Evolutionary conservation across 2,329 filamentous ascomycete genomes (phyloP).

Genomic region (Colletotrichum lini): DNA sequence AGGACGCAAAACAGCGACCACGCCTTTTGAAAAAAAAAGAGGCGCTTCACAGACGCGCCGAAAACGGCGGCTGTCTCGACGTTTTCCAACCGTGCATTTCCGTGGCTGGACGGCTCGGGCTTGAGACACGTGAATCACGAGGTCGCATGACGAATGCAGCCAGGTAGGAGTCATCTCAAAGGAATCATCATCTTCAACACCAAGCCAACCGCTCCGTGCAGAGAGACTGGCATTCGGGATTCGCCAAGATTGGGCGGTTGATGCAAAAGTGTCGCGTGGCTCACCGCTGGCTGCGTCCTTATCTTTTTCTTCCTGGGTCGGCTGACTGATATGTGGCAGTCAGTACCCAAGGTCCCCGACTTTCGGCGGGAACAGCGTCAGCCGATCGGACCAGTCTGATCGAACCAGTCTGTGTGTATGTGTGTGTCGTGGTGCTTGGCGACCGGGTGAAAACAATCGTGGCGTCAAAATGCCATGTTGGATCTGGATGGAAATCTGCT

Average conservation of each 20-base stretch:
- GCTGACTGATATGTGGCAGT: conserved; percentile 29
- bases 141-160: background rate
- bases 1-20: background rate
- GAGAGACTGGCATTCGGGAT: conserved; percentile 6
- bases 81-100: background rate
- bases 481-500: conserved; percentile 10
- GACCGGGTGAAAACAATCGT: background rate
- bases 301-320: conserved; percentile 31
- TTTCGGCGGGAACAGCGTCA: conserved; percentile 31
- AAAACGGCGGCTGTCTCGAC: background rate
- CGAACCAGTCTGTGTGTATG: background rate
- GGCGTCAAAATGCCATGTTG: conserved; percentile 7
- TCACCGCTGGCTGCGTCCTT: conserved; percentile 33
- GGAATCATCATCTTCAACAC: conserved; percentile 2
- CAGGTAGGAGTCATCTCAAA: background rate
- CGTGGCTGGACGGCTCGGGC: background rate
- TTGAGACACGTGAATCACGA: background rate
- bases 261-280: conserved; percentile 31
- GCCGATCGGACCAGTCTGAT: conserved; percentile 14
- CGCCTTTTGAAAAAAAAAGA: background rate
- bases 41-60: background rate
- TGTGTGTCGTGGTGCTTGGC: background rate
- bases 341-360: conserved; percentile 11
- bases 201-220: background rate
- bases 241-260: background rate